Conservation (phyloP, 768 basidiomycete species). For the Terana coerulea region DNA sequence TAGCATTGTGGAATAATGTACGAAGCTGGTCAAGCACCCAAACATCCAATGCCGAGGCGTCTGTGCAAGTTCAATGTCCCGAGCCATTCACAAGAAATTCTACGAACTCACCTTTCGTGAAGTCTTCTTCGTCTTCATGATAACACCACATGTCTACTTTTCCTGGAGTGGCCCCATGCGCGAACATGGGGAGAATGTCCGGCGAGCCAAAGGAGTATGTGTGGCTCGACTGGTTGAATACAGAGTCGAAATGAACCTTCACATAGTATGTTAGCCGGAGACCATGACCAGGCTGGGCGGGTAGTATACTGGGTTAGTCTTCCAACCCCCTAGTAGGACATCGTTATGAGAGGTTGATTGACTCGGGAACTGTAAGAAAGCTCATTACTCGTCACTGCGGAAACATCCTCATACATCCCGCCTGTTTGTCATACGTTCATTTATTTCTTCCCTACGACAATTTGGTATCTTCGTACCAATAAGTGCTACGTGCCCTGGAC, state of each 20-base stretch:
- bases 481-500: conserved; percentile 86
- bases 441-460: neutral
- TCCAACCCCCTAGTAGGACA: conserved; percentile 61
- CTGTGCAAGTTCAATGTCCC: conserved; percentile 29
- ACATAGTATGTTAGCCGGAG: neutral
- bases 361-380: neutral
- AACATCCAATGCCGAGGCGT: conserved; percentile 71
- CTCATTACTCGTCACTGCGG: conserved; percentile 66
- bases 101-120: conserved; percentile 72
- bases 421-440: conserved; percentile 30
- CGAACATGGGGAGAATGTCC: conserved; percentile 87
- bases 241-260: conserved; percentile 77
- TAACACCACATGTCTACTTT: conserved; percentile 78
- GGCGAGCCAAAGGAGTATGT: conserved; percentile 87
- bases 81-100: neutral
- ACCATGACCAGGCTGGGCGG: conserved; percentile 7
- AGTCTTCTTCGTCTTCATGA: conserved; percentile 76
- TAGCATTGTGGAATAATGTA: conserved; percentile 59
- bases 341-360: conserved; percentile 12
- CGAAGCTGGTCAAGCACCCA: conserved; percentile 79
- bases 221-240: conserved; percentile 76
- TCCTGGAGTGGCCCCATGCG: conserved; percentile 63
- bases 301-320: conserved; percentile 69
- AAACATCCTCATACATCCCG: conserved; percentile 91
- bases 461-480: conserved; percentile 49